Base-by-base conservation (phyloP, 805 yeast genomes). In the Metschnikowia koreensis region DNA sequence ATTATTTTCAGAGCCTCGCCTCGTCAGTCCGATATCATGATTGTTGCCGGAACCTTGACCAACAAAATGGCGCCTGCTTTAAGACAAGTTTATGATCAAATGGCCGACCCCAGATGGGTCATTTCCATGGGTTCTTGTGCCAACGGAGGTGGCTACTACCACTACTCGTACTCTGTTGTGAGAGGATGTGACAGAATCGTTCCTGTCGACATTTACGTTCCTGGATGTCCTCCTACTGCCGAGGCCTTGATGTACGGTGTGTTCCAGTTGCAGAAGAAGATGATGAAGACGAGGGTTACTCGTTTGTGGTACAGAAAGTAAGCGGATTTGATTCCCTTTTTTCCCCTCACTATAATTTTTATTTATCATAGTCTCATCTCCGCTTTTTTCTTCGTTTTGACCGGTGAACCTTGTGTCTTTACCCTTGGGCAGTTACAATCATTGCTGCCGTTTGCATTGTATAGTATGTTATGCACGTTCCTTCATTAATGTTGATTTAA, bases 101-200 rank as follows among this genome's bases (percentile, higher is more conserved):
- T 89, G 96, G 90, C 96, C 36, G 94, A 87, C 61, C 96, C 96
- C 44, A 83, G 92, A 73, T 89, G 96, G 96, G 96, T 89, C 47
- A 89, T 89, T 62, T 87, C 94, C 51, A 89, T 89, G 96, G 96
- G 96, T 45, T 86, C 93, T 7, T 89, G 96, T 74, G 96, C 96
- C 57, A 89, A 89, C 67, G 96, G 96, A 56, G 96, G 96, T 55
- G 96, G 96, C 34, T 89, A 89, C 73, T 89, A 89, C 74, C 96
- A 89, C 70, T 89, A 89, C 72, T 86, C 94, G 10, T 89, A 89
- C 73, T 81, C 91, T 40, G 96, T 89, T 27, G 96, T 89, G 22
- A 80, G 96, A 66, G 96, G 96, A 46, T 90, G 94, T 65, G 96
- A 89, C 75, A 76, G 96, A 66, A 78, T 89, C 51, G 85, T 89